Base-by-base conservation (phyloP, 2,329 filamentous ascomycete genomes). In the Chaetoscypha palmicola region DNA sequence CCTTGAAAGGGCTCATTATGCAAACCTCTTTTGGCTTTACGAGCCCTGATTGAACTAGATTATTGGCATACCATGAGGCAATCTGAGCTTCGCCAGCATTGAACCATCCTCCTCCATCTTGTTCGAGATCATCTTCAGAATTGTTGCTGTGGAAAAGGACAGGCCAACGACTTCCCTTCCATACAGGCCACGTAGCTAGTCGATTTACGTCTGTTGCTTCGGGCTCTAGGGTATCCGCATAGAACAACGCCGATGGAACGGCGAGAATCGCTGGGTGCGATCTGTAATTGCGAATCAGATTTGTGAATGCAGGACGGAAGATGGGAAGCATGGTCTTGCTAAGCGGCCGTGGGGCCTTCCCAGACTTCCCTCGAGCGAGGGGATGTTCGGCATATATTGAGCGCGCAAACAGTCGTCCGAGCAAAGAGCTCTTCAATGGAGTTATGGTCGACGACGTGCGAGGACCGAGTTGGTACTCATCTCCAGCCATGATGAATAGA, bases 191-290 rank as follows among this genome's bases (percentile, higher is more conserved):
- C 4, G 34, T 38, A 14, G 39, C 41, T 2, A 53, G 26, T 34
- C 43, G 38, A 37, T 47, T 31, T 14, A 37, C 50, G 17, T 49
- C 40, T n/a, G 26, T 21, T 16, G 49, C 51, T 30, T 51, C 44
- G 16, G 51, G 41, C 20, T 49, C 48, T 2, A 53, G 46, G 1
- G 51, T 53, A 22, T 53, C 51, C 8, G 31, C 12, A 28, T 53
- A 53, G 33, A 53, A 53, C 8, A 49, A 24, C 7, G 48, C 23
- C 4, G 51, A 51, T 31, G 51, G 51, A 11, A 53, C 47, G 4
- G 51, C 51, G n/a, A 53, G 51, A 36, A 53, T 53, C 10, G 51
- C 51, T 9, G 51, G 51, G 35, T 53, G 51, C 3, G 51, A 53
- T 8, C 51, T 37, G 17, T 53, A 53, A 34, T 53, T 53, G 2